Conservation (phyloP, 176 grass and related monocot species). For the Carex littledalei region DNA sequence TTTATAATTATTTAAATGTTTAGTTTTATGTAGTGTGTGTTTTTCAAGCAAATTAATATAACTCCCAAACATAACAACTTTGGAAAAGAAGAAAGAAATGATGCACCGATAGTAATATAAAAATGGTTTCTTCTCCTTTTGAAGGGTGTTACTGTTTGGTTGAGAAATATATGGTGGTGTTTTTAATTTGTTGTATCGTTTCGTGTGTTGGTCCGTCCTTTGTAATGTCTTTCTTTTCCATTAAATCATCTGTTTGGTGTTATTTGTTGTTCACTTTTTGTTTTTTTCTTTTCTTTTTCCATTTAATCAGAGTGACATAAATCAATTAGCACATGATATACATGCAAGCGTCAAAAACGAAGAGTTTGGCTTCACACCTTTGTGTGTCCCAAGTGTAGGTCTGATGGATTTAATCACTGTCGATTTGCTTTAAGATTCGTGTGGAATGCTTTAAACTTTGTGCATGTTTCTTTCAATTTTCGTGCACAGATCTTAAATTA, state of each 20-base stretch:
- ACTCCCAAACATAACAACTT: background rate
- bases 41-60: background rate
- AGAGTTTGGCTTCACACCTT: no score
- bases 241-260: background rate
- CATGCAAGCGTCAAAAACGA: background rate
- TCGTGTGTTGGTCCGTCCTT: background rate
- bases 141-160: background rate
- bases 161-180: background rate
- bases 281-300: background rate
- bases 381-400: no score
- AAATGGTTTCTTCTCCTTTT: constrained; percentile 11
- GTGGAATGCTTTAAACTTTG: no score
- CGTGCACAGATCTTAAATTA: no score
- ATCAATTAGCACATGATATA: background rate
- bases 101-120: no score
- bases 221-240: background rate
- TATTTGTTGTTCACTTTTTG: background rate
- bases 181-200: background rate
- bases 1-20: background rate
- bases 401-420: no score
- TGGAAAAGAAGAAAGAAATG: background rate
- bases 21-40: background rate
- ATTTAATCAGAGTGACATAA: background rate
- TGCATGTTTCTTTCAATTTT: no score
- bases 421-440: no score